Evolutionary conservation across 352 stramenopile species (phyloP).

Genomic region (Phytophthora megakarya): DNA sequence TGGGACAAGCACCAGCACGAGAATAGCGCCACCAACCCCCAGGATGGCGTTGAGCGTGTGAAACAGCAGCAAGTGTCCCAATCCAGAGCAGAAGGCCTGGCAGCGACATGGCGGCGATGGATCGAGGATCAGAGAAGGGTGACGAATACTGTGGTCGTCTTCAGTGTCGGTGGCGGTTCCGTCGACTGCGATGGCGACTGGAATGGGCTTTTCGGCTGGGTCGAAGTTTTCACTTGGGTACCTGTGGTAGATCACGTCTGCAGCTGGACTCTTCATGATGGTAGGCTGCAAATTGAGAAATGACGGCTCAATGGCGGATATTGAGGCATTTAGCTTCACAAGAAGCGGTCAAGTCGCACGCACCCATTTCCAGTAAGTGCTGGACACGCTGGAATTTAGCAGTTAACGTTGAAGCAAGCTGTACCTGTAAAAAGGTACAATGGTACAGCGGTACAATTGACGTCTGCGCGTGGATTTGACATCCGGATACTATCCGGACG

Average conservation of each 20-base stretch:
- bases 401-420: conserved; percentile 10
- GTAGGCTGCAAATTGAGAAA: conserved; percentile 13
- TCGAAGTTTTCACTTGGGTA: conserved; percentile 32
- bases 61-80: conserved; percentile 27
- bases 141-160: neutral
- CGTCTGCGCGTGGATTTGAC: neutral
- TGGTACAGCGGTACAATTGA: neutral
- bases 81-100: neutral
- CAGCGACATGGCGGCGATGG: neutral
- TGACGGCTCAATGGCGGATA: neutral
- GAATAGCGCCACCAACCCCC: conserved; percentile 24
- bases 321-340: neutral
- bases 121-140: neutral
- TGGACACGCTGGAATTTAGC: conserved; percentile 10
- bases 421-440: conserved; percentile 3
- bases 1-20: conserved; percentile 34
- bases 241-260: conserved; percentile 38
- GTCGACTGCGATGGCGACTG: conserved; percentile 21
- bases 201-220: conserved; percentile 24
- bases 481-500: conserved; percentile 3
- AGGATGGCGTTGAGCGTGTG: conserved; percentile 33
- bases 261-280: conserved; percentile 26
- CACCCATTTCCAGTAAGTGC: neutral
- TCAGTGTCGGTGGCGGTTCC: neutral
- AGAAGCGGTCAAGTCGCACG: conserved; percentile 19